Base-by-base conservation (phyloP, 2,329 filamentous ascomycete species). In the Dothideomycetes sp. region DNA sequence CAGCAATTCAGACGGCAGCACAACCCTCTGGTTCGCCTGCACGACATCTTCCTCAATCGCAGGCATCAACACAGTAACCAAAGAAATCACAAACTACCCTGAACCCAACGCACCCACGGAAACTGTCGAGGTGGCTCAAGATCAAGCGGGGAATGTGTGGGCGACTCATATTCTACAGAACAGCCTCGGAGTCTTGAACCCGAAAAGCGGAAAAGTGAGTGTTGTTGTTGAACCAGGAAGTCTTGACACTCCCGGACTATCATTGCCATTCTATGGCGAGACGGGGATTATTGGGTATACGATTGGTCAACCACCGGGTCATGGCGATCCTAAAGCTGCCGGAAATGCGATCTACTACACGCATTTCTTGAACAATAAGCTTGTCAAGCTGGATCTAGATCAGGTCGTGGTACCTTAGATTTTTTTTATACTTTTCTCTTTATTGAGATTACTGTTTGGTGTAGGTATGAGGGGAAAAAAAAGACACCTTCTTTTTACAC, bases 1-100 rank as follows among this genome's bases (percentile, higher is more conserved):
- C 7, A 4, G 13, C 3, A 36, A 36, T n/a, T 5, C 17, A 13
- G 33, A 36, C 15, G 22, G 23, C 33, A 36, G 33, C 24, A 19
- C 33, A 8, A 36, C 33, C 18, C 33, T 36, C 10, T 36, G 33
- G 33, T 36, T 36, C 11, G 33, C 33, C 7, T 36, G 33, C 23
- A 36, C 33, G 23, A 36, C 33, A 19, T 36, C 23, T 3, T 36
- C 33, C 11, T 13, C 33, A n/a, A 36, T 36, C 11, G 17, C 23
- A 11, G 33, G 33, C 4, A 36, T 36, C 23, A 36, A 36, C 33
- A 36, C 33, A 0, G 22, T 22, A 5, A 36, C 33, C 5, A 24
- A 24, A 15, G 33, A 3, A 4, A 2, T 36, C 3, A 18, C 33
- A 5, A 3, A n/a, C 2, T 36, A 25, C 4, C 22, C n/a, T 5